phyloP scores from a whole-genome alignment of 371 early-diverging fungal species.

The Catenaria anguillulae region DNA sequence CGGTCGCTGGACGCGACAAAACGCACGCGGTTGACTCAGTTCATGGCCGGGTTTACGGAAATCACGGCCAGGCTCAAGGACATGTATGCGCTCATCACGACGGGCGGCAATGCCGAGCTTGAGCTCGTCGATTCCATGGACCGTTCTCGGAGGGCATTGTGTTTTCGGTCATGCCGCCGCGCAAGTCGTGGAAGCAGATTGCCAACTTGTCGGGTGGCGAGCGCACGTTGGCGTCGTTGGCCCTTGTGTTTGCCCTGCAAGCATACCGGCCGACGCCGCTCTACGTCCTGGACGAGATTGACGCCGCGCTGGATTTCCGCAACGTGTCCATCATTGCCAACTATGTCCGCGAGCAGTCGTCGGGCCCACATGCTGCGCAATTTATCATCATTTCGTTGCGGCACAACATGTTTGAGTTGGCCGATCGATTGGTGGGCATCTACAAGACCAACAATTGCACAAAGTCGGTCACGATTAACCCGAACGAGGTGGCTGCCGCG shows the following conservation, averaged over 20 bases:
- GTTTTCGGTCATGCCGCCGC: slow-evolving; percentile 99
- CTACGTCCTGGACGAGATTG: slow-evolving; percentile 99
- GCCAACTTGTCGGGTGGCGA: slow-evolving; percentile 99
- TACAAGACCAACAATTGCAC: slow-evolving; percentile 92
- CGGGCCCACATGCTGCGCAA: slow-evolving; percentile 51
- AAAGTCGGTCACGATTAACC: slow-evolving; percentile 22
- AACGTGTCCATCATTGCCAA: slow-evolving; percentile 99
- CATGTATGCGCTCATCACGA: slow-evolving; percentile 98
- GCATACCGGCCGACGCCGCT: slow-evolving; percentile 98
- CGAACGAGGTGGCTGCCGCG: neutral
- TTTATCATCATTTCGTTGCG: slow-evolving; percentile 98
- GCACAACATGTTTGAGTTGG: slow-evolving; percentile 99
- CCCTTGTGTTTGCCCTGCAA: slow-evolving; percentile 98
- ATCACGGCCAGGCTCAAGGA: slow-evolving; percentile 95
- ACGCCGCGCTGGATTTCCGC: slow-evolving; percentile 99
- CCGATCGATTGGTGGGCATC: slow-evolving; percentile 95
- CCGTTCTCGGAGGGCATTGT: slow-evolving; percentile 98
- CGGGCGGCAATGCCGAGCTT: slow-evolving; percentile 99
- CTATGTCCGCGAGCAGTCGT: slow-evolving; percentile 96
- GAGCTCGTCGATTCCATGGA: slow-evolving; percentile 99
- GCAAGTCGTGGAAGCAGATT: slow-evolving; percentile 99
- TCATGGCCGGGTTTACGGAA: slow-evolving; percentile 90
- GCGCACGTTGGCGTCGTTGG: slow-evolving; percentile 92
- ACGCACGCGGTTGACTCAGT: slow-evolving; percentile 71
- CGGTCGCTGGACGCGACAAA: slow-evolving; percentile 57